Evolutionary conservation across 148 eudicot species (phyloP), one percentile per base, ranked within the genome.

Genomic region (Rhododendron kiyosumense): DNA sequence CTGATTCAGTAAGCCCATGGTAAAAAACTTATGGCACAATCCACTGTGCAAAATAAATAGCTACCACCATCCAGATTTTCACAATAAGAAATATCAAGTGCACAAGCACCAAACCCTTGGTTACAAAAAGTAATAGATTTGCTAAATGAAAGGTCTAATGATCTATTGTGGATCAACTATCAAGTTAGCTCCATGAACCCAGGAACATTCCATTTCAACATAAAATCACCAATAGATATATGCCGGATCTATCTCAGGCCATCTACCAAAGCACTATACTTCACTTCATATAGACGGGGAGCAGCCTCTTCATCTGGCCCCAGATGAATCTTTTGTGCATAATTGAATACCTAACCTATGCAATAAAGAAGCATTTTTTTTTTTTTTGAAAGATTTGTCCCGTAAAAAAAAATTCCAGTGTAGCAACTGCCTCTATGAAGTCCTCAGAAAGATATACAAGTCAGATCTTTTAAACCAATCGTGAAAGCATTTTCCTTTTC

Each of bases 351-450:
- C 3, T 22, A 36, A 83, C 17, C 3, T 22, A 36, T 10, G 54
- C 48, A 63, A 43, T 11, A 82, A 63, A 30, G 54, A 83, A 7
- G 51, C 30, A 71, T 8, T 14, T 10, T 18, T 41, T n/a, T 13
- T 10, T 18, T 43, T 83, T 84, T 67, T 67, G 80, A 74, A 48
- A 84, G 49, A 77, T 75, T 84, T 49, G 67, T 51, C 85, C 78
- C 7, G 3, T 20, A 57, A n/a, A 52, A 52, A 34, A 45, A 52
- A 46, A 84, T 11, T 36, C 84, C 32, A 59, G 24, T 36, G 17
- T 11, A 81, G 73, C 11, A 36, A 59, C 48, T 59, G 49, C 84
- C 49, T 51, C 67, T 81, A 13, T 34, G 69, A 38, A 30, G 24
- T 32, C 45, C 67, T 81, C 28, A 54, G 45, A 54, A 30, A n/a